Conservation (phyloP, 805 yeast species). For the Teunomyces stri region DNA sequence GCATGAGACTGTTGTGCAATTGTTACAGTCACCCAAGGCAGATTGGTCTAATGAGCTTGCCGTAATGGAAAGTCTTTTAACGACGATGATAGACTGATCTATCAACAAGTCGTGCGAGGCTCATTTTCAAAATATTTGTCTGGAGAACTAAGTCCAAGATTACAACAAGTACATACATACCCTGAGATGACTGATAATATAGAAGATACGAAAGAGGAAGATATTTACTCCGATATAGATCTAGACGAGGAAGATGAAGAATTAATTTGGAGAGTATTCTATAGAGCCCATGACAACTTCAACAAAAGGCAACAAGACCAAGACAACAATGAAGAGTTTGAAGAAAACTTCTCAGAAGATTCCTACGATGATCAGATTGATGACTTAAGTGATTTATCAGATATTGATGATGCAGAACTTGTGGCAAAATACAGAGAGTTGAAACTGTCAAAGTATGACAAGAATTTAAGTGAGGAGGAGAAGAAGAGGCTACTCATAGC, state of each 20-base stretch:
- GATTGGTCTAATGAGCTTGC: not conserved
- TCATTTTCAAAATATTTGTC: no score
- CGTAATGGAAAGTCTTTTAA: not conserved
- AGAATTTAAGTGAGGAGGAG: conserved; percentile 47
- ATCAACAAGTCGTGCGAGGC: no score
- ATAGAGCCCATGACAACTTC: conserved; percentile 21
- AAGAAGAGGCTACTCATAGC: conserved; percentile 62
- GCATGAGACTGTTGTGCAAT: not conserved
- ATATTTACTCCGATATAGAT: conserved; percentile 32
- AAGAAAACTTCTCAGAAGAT: conserved; percentile 15
- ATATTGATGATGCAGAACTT: conserved; percentile 33
- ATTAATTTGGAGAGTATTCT: conserved; percentile 42
- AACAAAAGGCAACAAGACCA: conserved; percentile 6
- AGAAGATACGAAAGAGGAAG: conserved; percentile 2
- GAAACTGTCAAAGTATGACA: conserved; percentile 29
- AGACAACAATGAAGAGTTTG: conserved; percentile 11
- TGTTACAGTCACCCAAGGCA: not conserved
- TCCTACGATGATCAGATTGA: conserved; percentile 24
- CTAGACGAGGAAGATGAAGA: conserved; percentile 47
- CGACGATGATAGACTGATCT: no score
- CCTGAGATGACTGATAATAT: not conserved
- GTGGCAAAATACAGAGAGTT: conserved; percentile 29
- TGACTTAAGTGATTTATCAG: conserved; percentile 30
- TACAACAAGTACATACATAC: not conserved
- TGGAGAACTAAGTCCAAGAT: no score